Evolutionary conservation across 2,329 filamentous ascomycete species (phyloP), one percentile per base, ranked within the genome.

Genomic region (Diaporthe ilicicola): DNA sequence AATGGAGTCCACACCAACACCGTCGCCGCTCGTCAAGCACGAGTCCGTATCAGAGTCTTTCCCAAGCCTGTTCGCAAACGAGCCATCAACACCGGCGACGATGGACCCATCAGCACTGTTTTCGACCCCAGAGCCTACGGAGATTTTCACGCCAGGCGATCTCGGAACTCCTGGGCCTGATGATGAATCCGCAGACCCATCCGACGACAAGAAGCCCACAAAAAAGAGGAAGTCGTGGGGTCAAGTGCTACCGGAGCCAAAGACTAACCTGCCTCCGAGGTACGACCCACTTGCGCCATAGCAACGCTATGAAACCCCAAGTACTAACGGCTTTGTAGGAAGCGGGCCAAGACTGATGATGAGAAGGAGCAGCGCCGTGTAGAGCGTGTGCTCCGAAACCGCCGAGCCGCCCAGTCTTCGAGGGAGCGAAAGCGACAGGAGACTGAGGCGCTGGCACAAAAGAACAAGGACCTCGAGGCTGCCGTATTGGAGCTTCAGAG

Each of bases 171-270:
- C 75, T 5, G 55, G 74, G 3, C 74, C 75, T 8, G 76, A 76
- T 13, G 69, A 70, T 22, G 67, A 72, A 19, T 13, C 42, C 19
- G 32, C 42, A 46, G 71, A 73, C n/a, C 39, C 53, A 24, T 75
- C 81, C 0, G 88, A 91, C 0, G 88, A 91, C 56, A 94, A 93
- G 87, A 96, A 94, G 85, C 87, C 89, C 1, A 84, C 88, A 44
- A 98, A 98, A 90, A 98, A 98, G 90, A 89, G 96, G 78, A 99
- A 98, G 85, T 98, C 96, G 61, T 99, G 96, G 96, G 96, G 96
- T 62, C 96, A 99, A 83, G 94, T 97, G 81, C 90, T 98, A 50
- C 96, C 96, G 22, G 94, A 97, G 79, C 96, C 96, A 53, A 98
- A 98, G 88, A 98, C 96, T 39, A 97, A 95, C 79, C 90, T 98